Conservation (phyloP, 176 grass and related monocot genomes). For the Aegilops bicornis region DNA sequence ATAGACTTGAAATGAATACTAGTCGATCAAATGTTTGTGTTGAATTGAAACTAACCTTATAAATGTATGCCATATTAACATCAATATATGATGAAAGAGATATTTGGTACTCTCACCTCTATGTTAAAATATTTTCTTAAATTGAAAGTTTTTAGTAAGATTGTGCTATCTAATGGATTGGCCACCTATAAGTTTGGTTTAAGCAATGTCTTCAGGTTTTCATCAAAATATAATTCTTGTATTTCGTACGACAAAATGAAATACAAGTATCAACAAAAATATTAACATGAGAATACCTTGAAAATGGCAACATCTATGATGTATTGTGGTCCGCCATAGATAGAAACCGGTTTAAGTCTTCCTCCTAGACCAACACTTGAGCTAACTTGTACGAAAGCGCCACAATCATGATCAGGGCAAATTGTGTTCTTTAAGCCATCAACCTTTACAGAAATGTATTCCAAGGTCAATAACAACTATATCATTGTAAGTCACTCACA, state of each 20-base stretch:
- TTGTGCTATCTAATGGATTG: neutral
- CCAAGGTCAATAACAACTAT: neutral
- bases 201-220: neutral
- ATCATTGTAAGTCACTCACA: neutral
- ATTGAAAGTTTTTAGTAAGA: neutral
- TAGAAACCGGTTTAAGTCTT: slow-evolving; percentile 11
- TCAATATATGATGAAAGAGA: neutral
- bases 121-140: neutral
- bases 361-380: slow-evolving; percentile 1
- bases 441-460: neutral
- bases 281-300: slow-evolving; percentile 9
- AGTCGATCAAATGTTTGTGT: too few species aligned
- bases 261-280: neutral
- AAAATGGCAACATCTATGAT: neutral
- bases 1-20: neutral
- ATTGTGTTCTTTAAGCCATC: neutral
- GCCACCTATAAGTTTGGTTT: neutral
- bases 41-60: neutral
- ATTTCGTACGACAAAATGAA: neutral
- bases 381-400: slow-evolving; percentile 37
- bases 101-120: neutral
- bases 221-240: neutral
- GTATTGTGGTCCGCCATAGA: slow-evolving; percentile 3
- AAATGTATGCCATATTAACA: neutral
- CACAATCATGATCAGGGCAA: slow-evolving; percentile 3